Evolutionary conservation across 1,139 yeast genomes (phyloP), one percentile per base, ranked within the genome.

Genomic region (Pneumocystis carinii): DNA sequence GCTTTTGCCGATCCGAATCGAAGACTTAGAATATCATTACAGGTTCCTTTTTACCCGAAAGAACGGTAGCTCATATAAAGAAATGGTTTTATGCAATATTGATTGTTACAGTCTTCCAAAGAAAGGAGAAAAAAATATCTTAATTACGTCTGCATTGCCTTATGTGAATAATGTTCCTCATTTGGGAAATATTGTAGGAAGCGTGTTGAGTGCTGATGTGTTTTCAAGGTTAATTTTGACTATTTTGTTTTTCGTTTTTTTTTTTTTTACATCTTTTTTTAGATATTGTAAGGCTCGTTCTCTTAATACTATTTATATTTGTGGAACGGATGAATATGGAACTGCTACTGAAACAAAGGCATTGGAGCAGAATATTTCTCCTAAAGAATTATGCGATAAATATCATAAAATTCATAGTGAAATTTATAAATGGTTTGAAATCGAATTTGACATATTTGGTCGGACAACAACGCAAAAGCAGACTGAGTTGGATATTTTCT

Each of bases 331-430:
- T 74, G 99, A 92, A 76, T 94, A 92, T 74, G 99, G 99, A 73
- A 92, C 99, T 66, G 99, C 99, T 62, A 92, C 98, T 35, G 99
- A 92, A 75, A 94, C 98, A 48, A 92, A 92, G 76, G 98, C 98
- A 12, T 78, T 92, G 65, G 98, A 92, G 75, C 97, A 92, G 72
- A 85, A 86, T 59, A 85, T 88, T 66, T 81, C 95, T 4, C 98
- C 99, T 61, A 78, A 83, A 70, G 85, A 89, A 72, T 79, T 92
- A 70, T 92, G 97, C 79, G 89, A 87, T 74, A 92, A 92, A 74
- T 92, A 88, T 76, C 86, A 89, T 75, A 80, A 80, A 66, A 81
- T 92, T 68, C 99, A 92, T 75, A 81, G 85, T 67, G 89, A 87
- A 64, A 92, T 92, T 59, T 92, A 92, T 75, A 88, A 92, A 72